A percentile compares a stretch with the other conserved stretches of the same genome.
Conservation (phyloP, 1,139 yeast genomes). For the Geotrichum aggregatum region DNA sequence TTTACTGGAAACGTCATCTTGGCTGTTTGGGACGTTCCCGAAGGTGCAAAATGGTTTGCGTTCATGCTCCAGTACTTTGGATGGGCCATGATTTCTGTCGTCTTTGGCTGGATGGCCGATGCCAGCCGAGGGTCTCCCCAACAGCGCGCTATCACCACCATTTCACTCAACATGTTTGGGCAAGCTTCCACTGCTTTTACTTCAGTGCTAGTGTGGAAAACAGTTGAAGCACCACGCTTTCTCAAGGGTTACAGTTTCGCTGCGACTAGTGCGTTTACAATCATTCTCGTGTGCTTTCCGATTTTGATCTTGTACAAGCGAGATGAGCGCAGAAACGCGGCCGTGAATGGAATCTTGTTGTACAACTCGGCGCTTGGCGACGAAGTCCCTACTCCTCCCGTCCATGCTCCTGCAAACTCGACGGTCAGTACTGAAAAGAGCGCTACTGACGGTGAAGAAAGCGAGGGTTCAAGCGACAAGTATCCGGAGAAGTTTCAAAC, state of each 20-base stretch:
- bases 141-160: constrained; percentile 42
- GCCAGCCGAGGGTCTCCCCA: constrained; percentile 33
- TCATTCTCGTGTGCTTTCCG: constrained; percentile 45
- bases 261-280: constrained; percentile 50
- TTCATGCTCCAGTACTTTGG: constrained; percentile 46
- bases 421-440: neutral
- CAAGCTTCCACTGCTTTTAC: constrained; percentile 32
- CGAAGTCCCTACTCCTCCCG: constrained; percentile 13
- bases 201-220: constrained; percentile 41
- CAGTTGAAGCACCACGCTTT: constrained; percentile 51
- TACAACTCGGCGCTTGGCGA: constrained; percentile 21
- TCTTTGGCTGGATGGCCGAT: constrained; percentile 30
- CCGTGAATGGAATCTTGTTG: constrained; percentile 45
- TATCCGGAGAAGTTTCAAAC: no score
- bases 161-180: constrained; percentile 42
- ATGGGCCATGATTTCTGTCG: constrained; percentile 44
- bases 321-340: constrained; percentile 51
- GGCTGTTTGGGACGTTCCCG: constrained; percentile 47
- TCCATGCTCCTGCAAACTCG: neutral
- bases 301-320: constrained; percentile 56
- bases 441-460: neutral
- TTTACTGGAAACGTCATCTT: constrained; percentile 44
- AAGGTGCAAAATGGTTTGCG: constrained; percentile 48
- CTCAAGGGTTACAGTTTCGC: constrained; percentile 52
- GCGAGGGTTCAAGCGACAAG: neutral